Evolutionary conservation across 2,329 filamentous ascomycete genomes (phyloP).

Genomic region (Lachnellula subtilissima): DNA sequence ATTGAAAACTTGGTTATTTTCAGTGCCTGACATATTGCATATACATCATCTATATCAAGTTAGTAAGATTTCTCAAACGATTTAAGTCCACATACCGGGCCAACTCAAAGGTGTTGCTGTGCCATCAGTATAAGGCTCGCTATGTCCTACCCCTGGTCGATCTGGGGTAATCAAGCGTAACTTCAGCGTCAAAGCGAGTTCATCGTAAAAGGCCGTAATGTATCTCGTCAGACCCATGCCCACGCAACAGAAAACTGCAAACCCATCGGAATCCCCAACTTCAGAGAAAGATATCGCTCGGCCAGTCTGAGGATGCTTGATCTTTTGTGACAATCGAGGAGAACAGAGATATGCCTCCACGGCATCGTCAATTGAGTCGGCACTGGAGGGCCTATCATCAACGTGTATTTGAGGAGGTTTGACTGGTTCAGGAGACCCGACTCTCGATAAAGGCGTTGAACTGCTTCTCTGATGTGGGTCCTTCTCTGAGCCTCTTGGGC

Average conservation of each 20-base stretch:
- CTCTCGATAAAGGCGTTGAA: conserved; percentile 32
- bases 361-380: conserved; percentile 83
- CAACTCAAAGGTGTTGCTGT: conserved; percentile 85
- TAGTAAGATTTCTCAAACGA: conserved; percentile 19
- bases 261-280: conserved; percentile 87
- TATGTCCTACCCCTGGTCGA: conserved; percentile 88
- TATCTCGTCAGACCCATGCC: conserved; percentile 97
- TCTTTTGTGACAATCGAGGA: conserved; percentile 80
- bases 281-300: conserved; percentile 93
- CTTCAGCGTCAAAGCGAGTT: conserved; percentile 82
- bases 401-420: conserved; percentile 32
- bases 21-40: conserved; percentile 85
- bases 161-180: conserved; percentile 90
- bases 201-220: conserved; percentile 95
- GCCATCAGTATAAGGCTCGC: conserved; percentile 76
- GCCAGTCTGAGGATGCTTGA: conserved; percentile 78
- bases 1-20: conserved; percentile 96
- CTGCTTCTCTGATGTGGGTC: conserved; percentile 35
- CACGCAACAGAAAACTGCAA: conserved; percentile 91
- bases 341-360: conserved; percentile 82
- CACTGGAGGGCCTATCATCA: conserved; percentile 70
- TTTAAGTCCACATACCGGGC: conserved; percentile 62
- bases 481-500: conserved; percentile 24
- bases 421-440: conserved; percentile 24
- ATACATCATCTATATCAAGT: conserved; percentile 62